Percentiles rank a stretch among this genome's conserved stretches.
Evolutionary conservation across 345 rosid genomes (phyloP).

Genomic region (Linum lewisii): DNA sequence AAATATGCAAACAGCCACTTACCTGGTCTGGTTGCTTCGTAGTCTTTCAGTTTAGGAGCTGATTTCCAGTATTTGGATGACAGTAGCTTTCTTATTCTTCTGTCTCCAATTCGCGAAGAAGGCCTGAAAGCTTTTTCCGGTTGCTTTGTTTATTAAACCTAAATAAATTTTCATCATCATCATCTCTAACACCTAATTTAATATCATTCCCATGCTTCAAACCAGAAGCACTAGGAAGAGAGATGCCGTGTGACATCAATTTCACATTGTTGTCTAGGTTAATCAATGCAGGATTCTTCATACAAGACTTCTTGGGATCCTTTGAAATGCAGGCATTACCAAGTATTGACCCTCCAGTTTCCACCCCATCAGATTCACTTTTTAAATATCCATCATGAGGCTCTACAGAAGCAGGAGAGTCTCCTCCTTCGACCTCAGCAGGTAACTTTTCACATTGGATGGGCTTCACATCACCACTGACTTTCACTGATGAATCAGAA

Average conservation of each 20-base stretch:
- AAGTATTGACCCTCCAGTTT: slow-evolving; percentile 24
- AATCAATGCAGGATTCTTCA: slow-evolving; percentile 25
- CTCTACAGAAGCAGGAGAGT: slow-evolving; percentile 25
- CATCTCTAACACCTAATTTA: slow-evolving; percentile 64
- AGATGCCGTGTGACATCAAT: slow-evolving; percentile 20
- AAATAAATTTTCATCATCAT: slow-evolving; percentile 57
- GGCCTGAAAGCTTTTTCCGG: slow-evolving; percentile 49
- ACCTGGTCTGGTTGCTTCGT: slow-evolving; percentile 54
- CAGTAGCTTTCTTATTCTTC: slow-evolving; percentile 50
- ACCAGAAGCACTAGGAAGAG: slow-evolving; percentile 30
- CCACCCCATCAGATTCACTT: slow-evolving; percentile 21
- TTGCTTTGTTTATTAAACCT: slow-evolving; percentile 42
- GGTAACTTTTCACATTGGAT: slow-evolving; percentile 11
- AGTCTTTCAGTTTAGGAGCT: slow-evolving; percentile 48
- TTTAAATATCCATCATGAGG: slow-evolving; percentile 21
- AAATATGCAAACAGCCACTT: slow-evolving; percentile 15
- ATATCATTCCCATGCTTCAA: slow-evolving; percentile 36
- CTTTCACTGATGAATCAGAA: slow-evolving; percentile 14
- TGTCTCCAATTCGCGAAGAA: slow-evolving; percentile 43
- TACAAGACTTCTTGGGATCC: slow-evolving; percentile 25
- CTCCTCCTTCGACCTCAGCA: slow-evolving; percentile 19
- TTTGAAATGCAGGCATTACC: slow-evolving; percentile 23
- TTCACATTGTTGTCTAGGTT: slow-evolving; percentile 30
- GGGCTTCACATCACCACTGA: slow-evolving; percentile 23
- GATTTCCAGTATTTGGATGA: slow-evolving; percentile 57